Base-by-base conservation (phyloP, 1,139 yeast genomes). In the Nakaseomyces delphensis region DNA sequence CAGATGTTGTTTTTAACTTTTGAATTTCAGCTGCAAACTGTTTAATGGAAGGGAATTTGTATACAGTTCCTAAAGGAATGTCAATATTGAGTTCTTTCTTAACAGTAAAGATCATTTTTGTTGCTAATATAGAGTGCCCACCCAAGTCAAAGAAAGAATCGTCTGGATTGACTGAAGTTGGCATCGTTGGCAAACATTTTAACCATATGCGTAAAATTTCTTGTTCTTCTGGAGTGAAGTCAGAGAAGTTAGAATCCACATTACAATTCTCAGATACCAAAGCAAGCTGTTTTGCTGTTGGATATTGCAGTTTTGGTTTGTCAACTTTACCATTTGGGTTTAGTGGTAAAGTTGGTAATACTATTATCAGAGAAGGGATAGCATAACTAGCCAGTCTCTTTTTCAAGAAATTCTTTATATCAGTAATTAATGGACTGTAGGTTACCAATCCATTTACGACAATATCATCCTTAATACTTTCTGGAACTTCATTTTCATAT, bases 291-390 rank as follows among this genome's bases (percentile, higher is more conserved):
- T 83, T 91, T 30, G 86, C 74, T 47, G 84, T 86, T 43, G 99
- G 99, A 75, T 84, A 86, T 41, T 96, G 97, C 51, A 91, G 71
- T 57, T 91, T 89, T 30, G 97, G 98, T 67, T 93, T 93, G 66
- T 93, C 99, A 43, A 93, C 87, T 66, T 93, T 93, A 57, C 99
- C 99, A 61, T 93, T 93, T 45, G 99, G 99, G 65, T 93, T 93
- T 65, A 93, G 71, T 15, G 98, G 98, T 59, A 93, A 68, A 59
- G 79, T 80, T 25, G 73, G 72, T 69, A 93, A 71, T 21, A 96
- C 97, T 42, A 93, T 91, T 57, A 91, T 79, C 36, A 91, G 72
- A 1, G 96, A 74, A 40, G 99, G 98, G 42, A 93, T 83, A 13
- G 98, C 95, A 63, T 93, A 93, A 9, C 85, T 73, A 0, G 98